Conservation (phyloP, 2,329 filamentous ascomycete genomes). For the Chaetomiaceae sp. region DNA sequence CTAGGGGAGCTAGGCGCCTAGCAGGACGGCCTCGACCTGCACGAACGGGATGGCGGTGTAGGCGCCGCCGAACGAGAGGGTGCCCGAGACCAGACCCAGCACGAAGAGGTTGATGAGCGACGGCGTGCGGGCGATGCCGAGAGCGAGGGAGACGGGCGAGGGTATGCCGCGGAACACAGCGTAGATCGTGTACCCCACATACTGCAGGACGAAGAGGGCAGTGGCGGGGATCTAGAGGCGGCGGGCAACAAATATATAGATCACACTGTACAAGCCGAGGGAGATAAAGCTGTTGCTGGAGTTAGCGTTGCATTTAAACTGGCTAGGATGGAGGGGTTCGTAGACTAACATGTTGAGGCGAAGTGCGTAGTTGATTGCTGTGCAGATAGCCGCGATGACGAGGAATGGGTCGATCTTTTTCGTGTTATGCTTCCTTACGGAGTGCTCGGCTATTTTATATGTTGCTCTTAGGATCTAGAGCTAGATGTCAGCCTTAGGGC, state of each 20-base stretch:
- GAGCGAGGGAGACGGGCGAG: conserved; percentile 31
- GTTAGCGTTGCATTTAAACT: too few species aligned
- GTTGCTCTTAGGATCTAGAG: conserved; percentile 28
- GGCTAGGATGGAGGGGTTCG: too few species aligned
- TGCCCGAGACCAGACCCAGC: conserved; percentile 31
- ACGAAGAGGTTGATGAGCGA: conserved; percentile 32
- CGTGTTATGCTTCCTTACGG: conserved; percentile 26
- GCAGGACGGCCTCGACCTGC: conserved; percentile 34
- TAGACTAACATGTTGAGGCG: conserved; percentile 30
- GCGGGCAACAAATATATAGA: conserved; percentile 26
- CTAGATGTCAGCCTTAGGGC: conserved; percentile 5
- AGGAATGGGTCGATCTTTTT: conserved; percentile 29
- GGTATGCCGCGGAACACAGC: conserved; percentile 32
- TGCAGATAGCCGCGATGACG: conserved; percentile 27
- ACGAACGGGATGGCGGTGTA: conserved; percentile 31
- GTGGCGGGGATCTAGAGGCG: conserved; percentile 25
- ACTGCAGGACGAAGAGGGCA: conserved; percentile 29
- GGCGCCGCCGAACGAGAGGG: conserved; percentile 33
- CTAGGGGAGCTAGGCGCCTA: conserved; percentile 33
- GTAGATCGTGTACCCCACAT: conserved; percentile 30
- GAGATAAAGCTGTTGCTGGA: conserved; percentile 24
- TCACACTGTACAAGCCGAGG: conserved; percentile 28
- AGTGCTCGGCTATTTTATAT: conserved; percentile 30
- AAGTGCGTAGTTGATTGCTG: conserved; percentile 27
- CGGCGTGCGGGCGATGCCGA: conserved; percentile 29